Evolutionary conservation across 257 asterid genomes (phyloP), one percentile per base, ranked within the genome.

Genomic region (Solanum ahanhuiri): DNA sequence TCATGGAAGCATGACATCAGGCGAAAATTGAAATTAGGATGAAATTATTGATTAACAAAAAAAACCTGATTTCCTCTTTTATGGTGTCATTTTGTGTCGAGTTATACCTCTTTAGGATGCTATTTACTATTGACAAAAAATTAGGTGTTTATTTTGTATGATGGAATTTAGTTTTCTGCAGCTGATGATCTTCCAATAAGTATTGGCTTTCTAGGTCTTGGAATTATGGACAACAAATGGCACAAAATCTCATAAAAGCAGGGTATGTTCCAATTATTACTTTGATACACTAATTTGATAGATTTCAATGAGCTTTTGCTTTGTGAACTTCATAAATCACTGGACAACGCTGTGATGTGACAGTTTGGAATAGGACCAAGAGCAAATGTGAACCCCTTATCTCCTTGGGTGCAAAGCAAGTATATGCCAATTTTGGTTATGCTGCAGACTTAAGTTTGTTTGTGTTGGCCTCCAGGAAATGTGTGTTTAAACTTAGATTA

Each of bases 181-280:
- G 64, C 91, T 92, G 98, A 95, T 90, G 97, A 86, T 70, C 30
- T 85, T 30, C 92, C 92, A 20, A 83, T 94, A 73, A 94, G 94
- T 6, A 48, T 96, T 88, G 99, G 99, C 48, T 96, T 96, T 87
- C 91, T 96, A 76, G 99, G 99, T 34, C 98, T 96, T 67, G 98
- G 98, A 90, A 96, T 95, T 83, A 96, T 96, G 99, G 98, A 98
- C 34, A 90, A 94, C 86, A 97, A 1, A 96, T 96, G 98, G 99
- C 98, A 22, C 97, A 92, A 81, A 96, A 96, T 88, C 98, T 96
- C 88, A 54, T 96, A 83, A 95, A 93, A 91, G 95, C 99, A 87
- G 98, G 99, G 99, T 91, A 83, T 60, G 86, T n/a, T 39, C 34
- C 72, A 9, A 39, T 39, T 39, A 39, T 39, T 39, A 39, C 43